Percentiles rank a stretch among this genome's conserved stretches.
These are phyloP conservation scores for Podila clonocystis DNA, from an alignment of 192 early-diverging fungal genomes.

Conservation along the genomic window DNA sequence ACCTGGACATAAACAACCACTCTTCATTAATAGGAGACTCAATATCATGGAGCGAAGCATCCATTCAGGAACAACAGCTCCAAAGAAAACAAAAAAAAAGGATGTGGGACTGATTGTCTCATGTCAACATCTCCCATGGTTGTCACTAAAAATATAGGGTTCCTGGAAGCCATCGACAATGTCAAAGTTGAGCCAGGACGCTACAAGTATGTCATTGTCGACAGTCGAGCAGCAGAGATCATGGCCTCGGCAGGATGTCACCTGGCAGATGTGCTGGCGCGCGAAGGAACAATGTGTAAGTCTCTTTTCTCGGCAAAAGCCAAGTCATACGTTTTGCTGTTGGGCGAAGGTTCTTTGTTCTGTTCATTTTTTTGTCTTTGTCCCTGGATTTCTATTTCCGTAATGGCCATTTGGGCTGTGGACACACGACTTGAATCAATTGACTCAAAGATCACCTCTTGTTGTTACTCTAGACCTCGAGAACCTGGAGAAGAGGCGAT, in stretches of 20 bases:
- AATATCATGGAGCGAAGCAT: too few species aligned
- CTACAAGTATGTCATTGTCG: conserved; percentile 89
- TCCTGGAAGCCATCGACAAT: conserved; percentile 49
- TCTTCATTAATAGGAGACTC: too few species aligned
- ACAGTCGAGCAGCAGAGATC: conserved; percentile 74
- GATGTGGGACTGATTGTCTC: background rate
- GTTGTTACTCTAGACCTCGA: conserved; percentile 53
- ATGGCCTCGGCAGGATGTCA: conserved; percentile 74
- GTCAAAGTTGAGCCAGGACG: conserved; percentile 60
- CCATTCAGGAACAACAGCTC: too few species aligned
- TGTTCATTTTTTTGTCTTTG: conserved; percentile 8
- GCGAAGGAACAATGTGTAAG: conserved; percentile 72
- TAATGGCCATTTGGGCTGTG: conserved; percentile 1
- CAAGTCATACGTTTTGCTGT: background rate
- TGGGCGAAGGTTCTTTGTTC: background rate
- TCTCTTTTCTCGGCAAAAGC: background rate
- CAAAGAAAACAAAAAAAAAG: too few species aligned
- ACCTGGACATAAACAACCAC: too few species aligned
- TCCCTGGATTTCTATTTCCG: background rate
- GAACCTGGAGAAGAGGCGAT: conserved; percentile 66
- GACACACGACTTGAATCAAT: too few species aligned
- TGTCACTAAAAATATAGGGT: conserved; percentile 13
- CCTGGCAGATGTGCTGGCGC: conserved; percentile 71
- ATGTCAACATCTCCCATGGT: background rate
- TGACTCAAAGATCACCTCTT: background rate